These are phyloP conservation scores for Dictyostelium discoideum DNA, from an alignment of 78 protist genomes.

Conservation along the genomic window DNA sequence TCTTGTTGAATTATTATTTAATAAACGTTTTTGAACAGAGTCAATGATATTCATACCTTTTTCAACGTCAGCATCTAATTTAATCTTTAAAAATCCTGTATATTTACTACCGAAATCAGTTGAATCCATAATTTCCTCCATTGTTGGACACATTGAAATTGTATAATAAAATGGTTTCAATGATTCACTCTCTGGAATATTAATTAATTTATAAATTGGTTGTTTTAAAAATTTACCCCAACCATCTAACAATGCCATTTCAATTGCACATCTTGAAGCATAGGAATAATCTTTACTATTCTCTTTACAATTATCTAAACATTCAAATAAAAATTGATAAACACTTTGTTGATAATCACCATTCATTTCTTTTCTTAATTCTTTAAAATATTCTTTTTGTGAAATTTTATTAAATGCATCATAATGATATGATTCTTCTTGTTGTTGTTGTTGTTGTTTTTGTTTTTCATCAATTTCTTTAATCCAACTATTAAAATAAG, in stretches of 20 bases:
- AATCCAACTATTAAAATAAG: conserved; percentile 10
- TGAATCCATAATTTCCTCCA: conserved; percentile 38
- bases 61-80: conserved; percentile 37
- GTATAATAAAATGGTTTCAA: conserved; percentile 67
- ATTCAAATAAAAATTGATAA: conserved; percentile 21
- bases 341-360: too few relatives aligned
- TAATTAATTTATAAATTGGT: neutral
- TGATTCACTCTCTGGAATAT: neutral
- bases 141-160: conserved; percentile 74
- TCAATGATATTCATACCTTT: conserved; percentile 29
- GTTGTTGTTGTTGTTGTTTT: neutral
- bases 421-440: neutral
- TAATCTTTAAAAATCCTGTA: conserved; percentile 49
- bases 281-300: conserved; percentile 32
- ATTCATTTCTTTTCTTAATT: neutral
- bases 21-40: neutral
- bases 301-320: conserved; percentile 45
- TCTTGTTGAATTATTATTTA: neutral
- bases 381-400: neutral
- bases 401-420: conserved; percentile 36
- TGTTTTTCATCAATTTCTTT: neutral
- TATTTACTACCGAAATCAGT: conserved; percentile 47
- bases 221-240: conserved; percentile 41
- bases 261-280: conserved; percentile 40
- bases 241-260: conserved; percentile 67